phyloP scores from a whole-genome alignment of 192 early-diverging fungal genomes.

The Radiomyces spectabilis region DNA sequence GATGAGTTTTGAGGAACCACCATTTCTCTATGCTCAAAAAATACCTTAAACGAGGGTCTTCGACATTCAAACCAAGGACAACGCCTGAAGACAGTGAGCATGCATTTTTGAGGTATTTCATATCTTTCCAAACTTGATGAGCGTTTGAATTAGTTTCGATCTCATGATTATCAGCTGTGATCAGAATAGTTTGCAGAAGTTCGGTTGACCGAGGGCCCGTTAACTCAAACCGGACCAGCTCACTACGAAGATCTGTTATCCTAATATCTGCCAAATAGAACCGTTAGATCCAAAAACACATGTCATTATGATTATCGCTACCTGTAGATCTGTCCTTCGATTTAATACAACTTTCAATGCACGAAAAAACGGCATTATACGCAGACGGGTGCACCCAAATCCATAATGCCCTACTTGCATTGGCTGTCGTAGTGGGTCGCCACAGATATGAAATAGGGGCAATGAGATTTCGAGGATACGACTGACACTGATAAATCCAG shows the following conservation, averaged over 20 bases:
- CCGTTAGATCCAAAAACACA: not conserved
- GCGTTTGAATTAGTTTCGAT: slow-evolving; percentile 3
- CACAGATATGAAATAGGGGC: slow-evolving; percentile 74
- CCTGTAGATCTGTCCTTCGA: not conserved
- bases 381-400: slow-evolving; percentile 77
- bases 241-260: slow-evolving; percentile 40
- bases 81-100: slow-evolving; percentile 72
- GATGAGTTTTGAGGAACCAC: not conserved
- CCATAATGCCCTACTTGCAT: slow-evolving; percentile 49
- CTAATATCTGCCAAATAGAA: not conserved
- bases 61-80: slow-evolving; percentile 68
- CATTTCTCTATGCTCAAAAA: not conserved
- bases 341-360: slow-evolving; percentile 22
- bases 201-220: slow-evolving; percentile 79
- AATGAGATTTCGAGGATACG: slow-evolving; percentile 56
- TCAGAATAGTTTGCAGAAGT: slow-evolving; percentile 60
- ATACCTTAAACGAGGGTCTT: slow-evolving; percentile 83
- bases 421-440: slow-evolving; percentile 33
- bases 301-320: not conserved
- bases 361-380: slow-evolving; percentile 31
- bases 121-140: slow-evolving; percentile 31
- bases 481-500: slow-evolving; percentile 39
- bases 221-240: slow-evolving; percentile 76
- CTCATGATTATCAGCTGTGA: slow-evolving; percentile 16
- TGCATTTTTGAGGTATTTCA: slow-evolving; percentile 51